These are phyloP conservation scores for Solanum medicagineum DNA, from an alignment of 257 asterid genomes.

Conservation along the genomic window DNA sequence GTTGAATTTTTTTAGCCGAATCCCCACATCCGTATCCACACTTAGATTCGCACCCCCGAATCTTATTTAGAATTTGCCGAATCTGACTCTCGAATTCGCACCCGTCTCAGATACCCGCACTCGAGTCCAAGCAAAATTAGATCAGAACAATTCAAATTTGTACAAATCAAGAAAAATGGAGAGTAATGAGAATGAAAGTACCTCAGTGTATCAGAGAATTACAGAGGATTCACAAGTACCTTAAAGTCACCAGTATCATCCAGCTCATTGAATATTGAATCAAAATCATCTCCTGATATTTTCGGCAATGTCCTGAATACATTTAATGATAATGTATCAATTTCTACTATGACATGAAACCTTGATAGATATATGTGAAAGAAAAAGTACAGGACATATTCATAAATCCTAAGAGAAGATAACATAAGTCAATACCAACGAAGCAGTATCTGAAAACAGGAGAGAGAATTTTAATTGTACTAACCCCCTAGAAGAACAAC, in stretches of 20 bases:
- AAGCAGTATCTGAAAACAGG: neutral
- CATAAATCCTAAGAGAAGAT: neutral
- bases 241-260: slow-evolving; percentile 84
- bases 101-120: no score
- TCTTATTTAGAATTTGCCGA: no score
- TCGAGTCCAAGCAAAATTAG: no score
- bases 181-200: neutral
- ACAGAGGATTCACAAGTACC: slow-evolving; percentile 34
- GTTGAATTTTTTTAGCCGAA: no score
- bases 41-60: no score
- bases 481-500: neutral
- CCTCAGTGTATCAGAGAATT: neutral
- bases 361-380: neutral
- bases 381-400: neutral
- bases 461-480: neutral
- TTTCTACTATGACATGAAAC: neutral
- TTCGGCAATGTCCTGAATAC: slow-evolving; percentile 73
- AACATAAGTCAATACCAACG: neutral
- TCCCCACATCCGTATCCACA: no score
- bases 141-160: neutral
- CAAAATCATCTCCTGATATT: slow-evolving; percentile 88
- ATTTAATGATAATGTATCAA: neutral
- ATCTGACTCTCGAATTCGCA: no score
- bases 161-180: neutral
- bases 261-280: slow-evolving; percentile 71